phyloP scores from a whole-genome alignment of 2,329 filamentous ascomycete genomes.

The Lasiodiplodia sp. region DNA sequence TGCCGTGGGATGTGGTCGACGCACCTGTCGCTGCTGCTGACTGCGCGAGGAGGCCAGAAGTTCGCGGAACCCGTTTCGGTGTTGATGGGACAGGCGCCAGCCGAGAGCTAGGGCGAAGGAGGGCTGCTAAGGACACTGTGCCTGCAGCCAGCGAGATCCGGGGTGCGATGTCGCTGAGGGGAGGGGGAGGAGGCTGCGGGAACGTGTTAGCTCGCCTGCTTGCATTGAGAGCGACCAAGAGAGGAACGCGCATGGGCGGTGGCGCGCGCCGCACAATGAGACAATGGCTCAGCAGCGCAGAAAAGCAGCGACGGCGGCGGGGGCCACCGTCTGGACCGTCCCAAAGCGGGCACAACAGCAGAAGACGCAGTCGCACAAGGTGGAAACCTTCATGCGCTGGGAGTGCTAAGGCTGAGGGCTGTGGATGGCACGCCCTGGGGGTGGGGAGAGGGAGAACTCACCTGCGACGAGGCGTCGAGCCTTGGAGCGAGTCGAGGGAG shows the following conservation, averaged over 20 bases:
- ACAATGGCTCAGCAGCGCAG: constrained; percentile 30
- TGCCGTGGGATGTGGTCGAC: constrained; percentile 21
- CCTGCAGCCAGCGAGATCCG: constrained; percentile 13
- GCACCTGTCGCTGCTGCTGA: constrained; percentile 24
- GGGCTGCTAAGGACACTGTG: constrained; percentile 5
- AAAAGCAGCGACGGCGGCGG: constrained; percentile 17
- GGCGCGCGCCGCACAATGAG: constrained; percentile 42
- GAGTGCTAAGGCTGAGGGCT: constrained; percentile 28
- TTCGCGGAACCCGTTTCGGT: constrained; percentile 5
- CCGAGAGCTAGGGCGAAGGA: constrained; percentile 12
- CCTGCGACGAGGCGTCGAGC: constrained; percentile 1
- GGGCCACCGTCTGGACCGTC: constrained; percentile 34
- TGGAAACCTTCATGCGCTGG: constrained; percentile 27
- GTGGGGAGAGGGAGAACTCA: constrained; percentile 26
- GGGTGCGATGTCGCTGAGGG: background rate
- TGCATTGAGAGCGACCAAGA: constrained; percentile 13
- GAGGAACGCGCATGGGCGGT: constrained; percentile 33
- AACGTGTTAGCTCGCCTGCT: constrained; percentile 23
- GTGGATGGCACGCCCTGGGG: background rate
- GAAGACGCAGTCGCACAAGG: constrained; percentile 20
- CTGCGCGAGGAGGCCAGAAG: constrained; percentile 15
- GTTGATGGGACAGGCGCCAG: constrained; percentile 15
- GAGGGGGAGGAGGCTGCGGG: background rate
- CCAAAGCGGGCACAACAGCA: constrained; percentile 32
- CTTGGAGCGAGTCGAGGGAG: constrained; percentile 28